Percentiles rank a stretch among this genome's conserved stretches.
phyloP scores from a whole-genome alignment of 179 eudicot genomes.

The Carnegiea gigantea region DNA sequence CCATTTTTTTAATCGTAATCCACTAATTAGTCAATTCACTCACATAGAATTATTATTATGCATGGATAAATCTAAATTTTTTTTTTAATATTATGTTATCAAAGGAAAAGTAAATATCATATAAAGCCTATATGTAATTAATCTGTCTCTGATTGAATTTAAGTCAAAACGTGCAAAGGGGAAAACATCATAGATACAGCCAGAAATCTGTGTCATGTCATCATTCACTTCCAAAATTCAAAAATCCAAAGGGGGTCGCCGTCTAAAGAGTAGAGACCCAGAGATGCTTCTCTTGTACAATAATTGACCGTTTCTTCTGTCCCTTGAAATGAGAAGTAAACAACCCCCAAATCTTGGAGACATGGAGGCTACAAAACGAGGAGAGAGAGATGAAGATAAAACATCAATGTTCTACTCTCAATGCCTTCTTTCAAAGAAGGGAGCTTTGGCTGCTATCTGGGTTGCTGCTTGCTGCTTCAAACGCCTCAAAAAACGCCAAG shows the following conservation, averaged over 20 bases:
- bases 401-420: conserved; percentile 60
- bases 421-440: conserved; percentile 58
- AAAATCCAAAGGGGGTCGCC: too few species aligned
- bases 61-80: too few species aligned
- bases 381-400: conserved; percentile 8
- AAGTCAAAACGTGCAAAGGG: too few species aligned
- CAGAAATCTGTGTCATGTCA: background rate
- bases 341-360: background rate
- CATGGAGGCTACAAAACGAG: conserved; percentile 1
- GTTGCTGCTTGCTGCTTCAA: conserved; percentile 77
- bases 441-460: conserved; percentile 73
- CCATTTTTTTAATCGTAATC: too few species aligned
- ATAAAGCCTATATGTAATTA: too few species aligned
- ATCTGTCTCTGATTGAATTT: too few species aligned
- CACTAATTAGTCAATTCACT: too few species aligned
- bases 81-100: too few species aligned
- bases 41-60: too few species aligned
- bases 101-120: too few species aligned
- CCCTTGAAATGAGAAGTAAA: background rate
- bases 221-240: background rate
- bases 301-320: conserved; percentile 21
- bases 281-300: conserved; percentile 15
- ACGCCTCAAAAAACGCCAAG: conserved; percentile 65
- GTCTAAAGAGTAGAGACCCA: background rate
- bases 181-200: background rate